A percentile compares a stretch with the other conserved stretches of the same genome.
Evolutionary conservation across 2,329 filamentous ascomycete species (phyloP).

Genomic region (Aurifilum marmelostoma): DNA sequence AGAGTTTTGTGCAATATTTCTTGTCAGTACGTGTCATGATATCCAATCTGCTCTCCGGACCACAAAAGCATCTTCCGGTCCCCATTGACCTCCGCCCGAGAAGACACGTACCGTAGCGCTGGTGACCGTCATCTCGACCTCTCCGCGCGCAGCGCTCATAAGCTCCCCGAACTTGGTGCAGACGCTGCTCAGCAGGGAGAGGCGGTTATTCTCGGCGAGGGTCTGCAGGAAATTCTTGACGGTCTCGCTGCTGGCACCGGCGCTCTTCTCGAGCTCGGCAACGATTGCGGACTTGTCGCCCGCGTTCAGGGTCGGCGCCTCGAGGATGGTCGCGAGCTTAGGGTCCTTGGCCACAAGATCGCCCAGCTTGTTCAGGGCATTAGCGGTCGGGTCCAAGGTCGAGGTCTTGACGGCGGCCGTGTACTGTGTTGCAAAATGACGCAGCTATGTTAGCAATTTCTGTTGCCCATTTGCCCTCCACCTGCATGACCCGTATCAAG

Average conservation of each 20-base stretch:
- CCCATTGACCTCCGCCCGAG: neutral
- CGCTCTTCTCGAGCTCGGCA: constrained; percentile 83
- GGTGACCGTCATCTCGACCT: constrained; percentile 91
- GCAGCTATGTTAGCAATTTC: constrained; percentile 39
- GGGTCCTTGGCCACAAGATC: constrained; percentile 77
- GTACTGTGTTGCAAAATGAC: constrained; percentile 68
- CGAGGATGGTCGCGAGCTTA: constrained; percentile 78
- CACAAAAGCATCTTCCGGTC: neutral
- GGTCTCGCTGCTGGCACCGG: constrained; percentile 74
- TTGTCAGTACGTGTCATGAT: constrained; percentile 33
- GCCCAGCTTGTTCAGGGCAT: constrained; percentile 73
- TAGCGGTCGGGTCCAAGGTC: constrained; percentile 82
- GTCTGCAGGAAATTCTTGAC: constrained; percentile 92
- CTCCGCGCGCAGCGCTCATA: constrained; percentile 86
- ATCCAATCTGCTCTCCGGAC: constrained; percentile 6
- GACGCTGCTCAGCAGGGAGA: constrained; percentile 79
- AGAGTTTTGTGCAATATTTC: constrained; percentile 20
- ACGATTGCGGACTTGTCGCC: constrained; percentile 87
- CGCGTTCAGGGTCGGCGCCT: constrained; percentile 75
- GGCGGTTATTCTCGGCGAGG: constrained; percentile 94
- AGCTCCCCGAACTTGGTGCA: constrained; percentile 84
- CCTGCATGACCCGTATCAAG: neutral
- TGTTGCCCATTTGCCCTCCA: constrained; percentile 16
- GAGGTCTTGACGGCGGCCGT: constrained; percentile 90
- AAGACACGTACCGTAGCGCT: constrained; percentile 75